Percentiles rank a stretch among this genome's conserved stretches.
phyloP scores from a whole-genome alignment of 2,329 filamentous ascomycete species.

The Claviceps purpurea region DNA sequence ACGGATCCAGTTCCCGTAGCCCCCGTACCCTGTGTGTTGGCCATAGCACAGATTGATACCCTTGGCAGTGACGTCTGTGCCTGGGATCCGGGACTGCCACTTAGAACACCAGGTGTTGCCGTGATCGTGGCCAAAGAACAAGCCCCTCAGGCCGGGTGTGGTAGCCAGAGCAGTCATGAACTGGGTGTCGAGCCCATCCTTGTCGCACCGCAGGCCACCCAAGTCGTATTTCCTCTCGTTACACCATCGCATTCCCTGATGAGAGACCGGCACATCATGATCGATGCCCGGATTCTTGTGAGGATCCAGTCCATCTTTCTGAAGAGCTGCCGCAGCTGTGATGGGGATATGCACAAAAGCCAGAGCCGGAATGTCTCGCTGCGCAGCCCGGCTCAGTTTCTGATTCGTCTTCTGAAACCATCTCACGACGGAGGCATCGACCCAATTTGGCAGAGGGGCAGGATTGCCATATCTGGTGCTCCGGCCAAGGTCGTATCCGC shows the following conservation, averaged over 20 bases:
- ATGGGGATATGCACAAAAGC: constrained; percentile 36
- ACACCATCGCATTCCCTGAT: constrained; percentile 31
- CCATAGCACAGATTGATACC: constrained; percentile 41
- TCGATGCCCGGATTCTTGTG: constrained; percentile 31
- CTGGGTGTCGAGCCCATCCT: constrained; percentile 37
- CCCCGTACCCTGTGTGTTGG: constrained; percentile 56
- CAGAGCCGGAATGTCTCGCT: constrained; percentile 27
- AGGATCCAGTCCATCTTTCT: constrained; percentile 22
- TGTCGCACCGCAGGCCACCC: constrained; percentile 21
- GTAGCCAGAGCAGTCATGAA: constrained; percentile 50
- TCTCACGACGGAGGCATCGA: constrained; percentile 26
- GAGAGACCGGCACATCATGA: constrained; percentile 25
- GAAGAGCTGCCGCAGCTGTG: constrained; percentile 21
- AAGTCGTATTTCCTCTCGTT: not conserved
- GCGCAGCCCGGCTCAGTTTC: constrained; percentile 16
- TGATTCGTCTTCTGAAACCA: constrained; percentile 28
- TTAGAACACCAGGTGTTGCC: constrained; percentile 44
- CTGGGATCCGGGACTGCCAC: constrained; percentile 26
- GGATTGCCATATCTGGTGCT: constrained; percentile 14
- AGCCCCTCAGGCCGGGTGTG: constrained; percentile 38
- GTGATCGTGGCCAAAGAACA: constrained; percentile 56
- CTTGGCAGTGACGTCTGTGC: constrained; percentile 23
- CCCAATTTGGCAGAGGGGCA: constrained; percentile 28
- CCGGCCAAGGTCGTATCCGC: constrained; percentile 37
- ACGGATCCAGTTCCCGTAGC: constrained; percentile 51